phyloP scores from a whole-genome alignment of 2,329 filamentous ascomycete species.

The Alternaria longipes region DNA sequence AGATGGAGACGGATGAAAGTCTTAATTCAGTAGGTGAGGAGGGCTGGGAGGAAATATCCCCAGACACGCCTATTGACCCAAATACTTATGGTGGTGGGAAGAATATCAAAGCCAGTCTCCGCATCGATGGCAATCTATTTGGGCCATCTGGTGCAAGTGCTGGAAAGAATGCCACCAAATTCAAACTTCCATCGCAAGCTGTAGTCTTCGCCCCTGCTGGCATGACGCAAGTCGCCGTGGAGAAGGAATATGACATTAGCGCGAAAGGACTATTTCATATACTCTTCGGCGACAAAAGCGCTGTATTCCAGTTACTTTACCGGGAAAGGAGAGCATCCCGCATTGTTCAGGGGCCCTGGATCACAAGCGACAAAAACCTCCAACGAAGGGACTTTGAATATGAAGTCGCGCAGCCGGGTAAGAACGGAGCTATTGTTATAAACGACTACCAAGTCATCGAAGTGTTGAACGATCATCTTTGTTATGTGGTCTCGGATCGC shows the following conservation, averaged over 20 bases:
- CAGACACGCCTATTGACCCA: conserved; percentile 67
- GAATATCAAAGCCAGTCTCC: conserved; percentile 66
- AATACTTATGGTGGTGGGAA: conserved; percentile 53
- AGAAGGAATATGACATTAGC: conserved; percentile 87
- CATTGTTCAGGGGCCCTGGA: conserved; percentile 89
- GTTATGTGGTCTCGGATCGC: conserved; percentile 72
- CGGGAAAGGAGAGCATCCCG: conserved; percentile 65
- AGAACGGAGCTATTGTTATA: conserved; percentile 61
- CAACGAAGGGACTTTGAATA: conserved; percentile 84
- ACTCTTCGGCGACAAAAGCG: conserved; percentile 94
- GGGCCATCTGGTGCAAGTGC: conserved; percentile 52
- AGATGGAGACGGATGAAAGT: conserved; percentile 71
- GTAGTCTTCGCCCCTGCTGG: conserved; percentile 85
- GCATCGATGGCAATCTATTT: conserved; percentile 70
- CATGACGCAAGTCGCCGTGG: conserved; percentile 77
- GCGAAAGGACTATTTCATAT: conserved; percentile 96
- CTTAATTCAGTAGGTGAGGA: conserved; percentile 76
- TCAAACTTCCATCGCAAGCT: conserved; percentile 82
- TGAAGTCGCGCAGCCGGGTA: conserved; percentile 67
- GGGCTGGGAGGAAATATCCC: conserved; percentile 87
- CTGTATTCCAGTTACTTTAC: conserved; percentile 90
- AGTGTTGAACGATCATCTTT: conserved; percentile 64
- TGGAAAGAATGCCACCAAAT: conserved; percentile 68
- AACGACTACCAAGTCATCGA: conserved; percentile 89
- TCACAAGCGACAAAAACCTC: conserved; percentile 71